phyloP scores from a whole-genome alignment of 768 basidiomycete genomes.

The Pholiota molesta region DNA sequence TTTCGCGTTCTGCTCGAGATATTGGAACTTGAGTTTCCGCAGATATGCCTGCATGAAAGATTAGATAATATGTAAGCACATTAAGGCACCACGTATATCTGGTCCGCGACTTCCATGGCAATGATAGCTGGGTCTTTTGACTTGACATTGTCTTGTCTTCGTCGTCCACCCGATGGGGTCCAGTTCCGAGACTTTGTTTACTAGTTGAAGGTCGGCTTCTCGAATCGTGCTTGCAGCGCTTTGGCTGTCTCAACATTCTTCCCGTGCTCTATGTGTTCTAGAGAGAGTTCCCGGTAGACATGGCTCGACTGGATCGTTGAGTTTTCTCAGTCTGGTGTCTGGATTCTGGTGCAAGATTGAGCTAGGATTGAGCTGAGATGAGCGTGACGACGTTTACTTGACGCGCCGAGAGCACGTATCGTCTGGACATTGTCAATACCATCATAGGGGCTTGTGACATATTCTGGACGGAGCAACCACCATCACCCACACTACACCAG shows the following conservation, averaged over 20 bases:
- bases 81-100: constrained; percentile 41
- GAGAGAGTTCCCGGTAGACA: constrained; percentile 22
- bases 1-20: constrained; percentile 89
- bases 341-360: no score
- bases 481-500: background rate
- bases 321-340: no score
- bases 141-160: constrained; percentile 40
- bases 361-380: background rate
- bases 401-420: background rate
- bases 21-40: constrained; percentile 85
- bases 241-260: constrained; percentile 36
- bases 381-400: background rate
- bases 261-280: constrained; percentile 35
- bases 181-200: constrained; percentile 38
- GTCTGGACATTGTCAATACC: background rate
- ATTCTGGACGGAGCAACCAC: background rate
- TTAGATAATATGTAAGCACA: background rate
- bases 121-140: constrained; percentile 58
- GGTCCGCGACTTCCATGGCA: constrained; percentile 58
- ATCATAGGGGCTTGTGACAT: background rate
- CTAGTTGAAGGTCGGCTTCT: constrained; percentile 41
- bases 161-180: constrained; percentile 36
- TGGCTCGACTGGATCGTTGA: background rate
- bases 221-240: constrained; percentile 34
- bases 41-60: constrained; percentile 54